Evolutionary conservation across 2,329 filamentous ascomycete genomes (phyloP).

Genomic region (Diplodia sapinea): DNA sequence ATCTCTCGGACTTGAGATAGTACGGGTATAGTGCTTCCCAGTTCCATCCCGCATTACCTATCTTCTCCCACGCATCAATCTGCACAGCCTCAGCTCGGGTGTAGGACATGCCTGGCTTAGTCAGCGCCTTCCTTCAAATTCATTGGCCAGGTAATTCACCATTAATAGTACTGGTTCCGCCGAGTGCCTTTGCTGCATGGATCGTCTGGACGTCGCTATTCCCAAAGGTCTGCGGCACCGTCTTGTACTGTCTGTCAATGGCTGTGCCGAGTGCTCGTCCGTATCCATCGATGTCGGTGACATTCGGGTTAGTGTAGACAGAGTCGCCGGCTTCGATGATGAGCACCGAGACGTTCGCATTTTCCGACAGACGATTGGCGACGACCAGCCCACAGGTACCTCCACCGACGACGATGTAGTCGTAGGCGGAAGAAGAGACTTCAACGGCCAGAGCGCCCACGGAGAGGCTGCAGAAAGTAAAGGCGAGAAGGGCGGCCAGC

Average conservation of each 20-base stretch:
- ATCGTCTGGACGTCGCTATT: constrained; percentile 34
- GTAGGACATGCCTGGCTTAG: constrained; percentile 43
- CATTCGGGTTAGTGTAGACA: constrained; percentile 41
- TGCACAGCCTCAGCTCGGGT: constrained; percentile 43
- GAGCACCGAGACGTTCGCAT: constrained; percentile 53
- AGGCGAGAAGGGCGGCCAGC: neutral
- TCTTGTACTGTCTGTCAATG: constrained; percentile 52
- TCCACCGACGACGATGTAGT: constrained; percentile 47
- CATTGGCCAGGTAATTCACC: constrained; percentile 34
- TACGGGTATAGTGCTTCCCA: constrained; percentile 46
- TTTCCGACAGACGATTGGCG: constrained; percentile 60
- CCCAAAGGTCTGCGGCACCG: constrained; percentile 47
- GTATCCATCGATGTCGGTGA: constrained; percentile 39
- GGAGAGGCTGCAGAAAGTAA: too few relatives aligned
- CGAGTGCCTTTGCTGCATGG: constrained; percentile 50
- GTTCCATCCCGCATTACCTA: constrained; percentile 49
- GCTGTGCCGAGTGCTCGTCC: constrained; percentile 36
- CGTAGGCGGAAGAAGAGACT: constrained; percentile 33
- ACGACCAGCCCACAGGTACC: constrained; percentile 56
- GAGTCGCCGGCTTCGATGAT: constrained; percentile 38
- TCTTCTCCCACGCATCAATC: constrained; percentile 49
- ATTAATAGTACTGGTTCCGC: constrained; percentile 53
- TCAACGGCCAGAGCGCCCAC: neutral
- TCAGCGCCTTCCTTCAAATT: neutral
- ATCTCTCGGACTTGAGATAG: constrained; percentile 46